Evolutionary conservation across 2,329 filamentous ascomycete species (phyloP).

Genomic region (Botrytis galanthina): DNA sequence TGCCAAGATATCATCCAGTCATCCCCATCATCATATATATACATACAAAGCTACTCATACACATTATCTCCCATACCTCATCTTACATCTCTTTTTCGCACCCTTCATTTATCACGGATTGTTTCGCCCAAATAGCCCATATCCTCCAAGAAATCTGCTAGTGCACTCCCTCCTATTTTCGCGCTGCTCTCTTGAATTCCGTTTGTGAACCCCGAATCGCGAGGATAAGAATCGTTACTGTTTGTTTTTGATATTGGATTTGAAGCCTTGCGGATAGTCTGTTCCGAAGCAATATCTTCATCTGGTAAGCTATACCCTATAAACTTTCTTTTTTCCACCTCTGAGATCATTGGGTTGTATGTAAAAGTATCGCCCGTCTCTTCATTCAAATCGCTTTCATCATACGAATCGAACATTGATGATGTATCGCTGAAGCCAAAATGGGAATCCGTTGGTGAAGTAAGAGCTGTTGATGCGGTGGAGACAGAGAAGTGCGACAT

Average conservation of each 20-base stretch:
- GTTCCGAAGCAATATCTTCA: constrained; percentile 26
- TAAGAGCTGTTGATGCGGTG: constrained; percentile 32
- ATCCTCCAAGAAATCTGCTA: constrained; percentile 50
- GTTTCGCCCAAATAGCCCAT: constrained; percentile 49
- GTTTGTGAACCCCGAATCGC: constrained; percentile 6
- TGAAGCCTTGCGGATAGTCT: constrained; percentile 25
- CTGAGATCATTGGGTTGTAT: constrained; percentile 26
- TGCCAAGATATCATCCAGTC: neutral
- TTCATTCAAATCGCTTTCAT: constrained; percentile 30
- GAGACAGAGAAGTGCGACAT: constrained; percentile 37
- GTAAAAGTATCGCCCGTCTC: constrained; percentile 34
- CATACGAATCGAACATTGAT: constrained; percentile 28
- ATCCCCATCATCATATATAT: neutral
- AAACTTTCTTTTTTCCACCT: constrained; percentile 23
- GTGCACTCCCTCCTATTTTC: constrained; percentile 35
- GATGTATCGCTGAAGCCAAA: constrained; percentile 30
- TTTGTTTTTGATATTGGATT: constrained; percentile 16
- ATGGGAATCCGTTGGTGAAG: constrained; percentile 32
- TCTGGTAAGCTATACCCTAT: constrained; percentile 32
- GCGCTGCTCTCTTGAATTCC: neutral
- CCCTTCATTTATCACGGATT: constrained; percentile 36
- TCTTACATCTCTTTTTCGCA: neutral
- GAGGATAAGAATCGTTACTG: constrained; percentile 22
- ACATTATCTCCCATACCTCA: neutral
- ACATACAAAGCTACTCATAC: neutral